Percentiles rank a stretch among this genome's conserved stretches.
Conservation (phyloP, 306 rosid genomes). For the Cucurbita argyrosperma region DNA sequence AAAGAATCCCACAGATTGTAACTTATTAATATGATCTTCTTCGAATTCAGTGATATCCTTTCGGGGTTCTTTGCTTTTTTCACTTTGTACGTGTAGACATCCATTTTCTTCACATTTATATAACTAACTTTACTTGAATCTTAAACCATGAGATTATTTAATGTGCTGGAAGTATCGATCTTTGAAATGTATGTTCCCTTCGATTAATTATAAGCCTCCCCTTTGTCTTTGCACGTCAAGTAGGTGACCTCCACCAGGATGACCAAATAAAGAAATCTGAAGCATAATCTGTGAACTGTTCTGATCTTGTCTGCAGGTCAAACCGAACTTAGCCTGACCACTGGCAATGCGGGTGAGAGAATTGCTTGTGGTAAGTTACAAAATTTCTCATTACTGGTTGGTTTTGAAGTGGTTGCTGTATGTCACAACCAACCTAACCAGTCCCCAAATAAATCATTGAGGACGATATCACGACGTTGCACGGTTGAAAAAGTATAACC, state of each 20-base stretch:
- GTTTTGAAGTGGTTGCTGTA: too few relatives aligned
- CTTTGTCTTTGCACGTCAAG: neutral
- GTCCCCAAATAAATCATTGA: too few relatives aligned
- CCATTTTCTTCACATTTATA: neutral
- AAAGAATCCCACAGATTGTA: neutral
- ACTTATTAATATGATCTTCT: neutral
- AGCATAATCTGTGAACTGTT: neutral
- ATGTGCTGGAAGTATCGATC: neutral
- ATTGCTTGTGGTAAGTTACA: constrained; percentile 49
- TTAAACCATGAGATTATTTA: neutral
- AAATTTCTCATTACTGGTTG: too few relatives aligned
- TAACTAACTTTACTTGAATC: neutral
- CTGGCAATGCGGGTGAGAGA: constrained; percentile 98
- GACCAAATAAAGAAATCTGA: neutral
- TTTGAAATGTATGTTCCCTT: neutral
- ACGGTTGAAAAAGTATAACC: too few relatives aligned
- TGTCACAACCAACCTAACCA: too few relatives aligned
- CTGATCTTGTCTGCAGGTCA: constrained; percentile 37
- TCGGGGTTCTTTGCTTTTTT: neutral
- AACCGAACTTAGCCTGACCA: constrained; percentile 78
- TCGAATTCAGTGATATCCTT: neutral
- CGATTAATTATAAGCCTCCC: neutral
- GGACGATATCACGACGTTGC: too few relatives aligned
- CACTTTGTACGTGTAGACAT: neutral
- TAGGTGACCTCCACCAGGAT: neutral